Evolutionary conservation across 2,329 filamentous ascomycete species (phyloP).

Genomic region (Epichloe sp.): DNA sequence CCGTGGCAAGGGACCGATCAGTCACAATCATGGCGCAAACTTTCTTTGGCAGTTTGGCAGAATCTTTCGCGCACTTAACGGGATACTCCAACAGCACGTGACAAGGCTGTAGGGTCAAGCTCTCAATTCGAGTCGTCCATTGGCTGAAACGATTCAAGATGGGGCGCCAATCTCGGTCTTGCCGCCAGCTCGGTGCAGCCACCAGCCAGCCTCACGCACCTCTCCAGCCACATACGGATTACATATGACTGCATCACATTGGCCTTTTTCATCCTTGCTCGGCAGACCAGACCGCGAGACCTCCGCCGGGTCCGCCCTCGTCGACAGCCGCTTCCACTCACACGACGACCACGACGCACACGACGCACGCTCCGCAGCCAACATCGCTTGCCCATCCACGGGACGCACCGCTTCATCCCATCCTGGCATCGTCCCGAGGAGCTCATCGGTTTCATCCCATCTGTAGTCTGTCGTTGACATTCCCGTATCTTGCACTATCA

Average conservation of each 20-base stretch:
- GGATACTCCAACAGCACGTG: conserved; percentile 1
- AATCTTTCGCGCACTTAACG: not conserved
- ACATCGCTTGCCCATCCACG: conserved; percentile 1
- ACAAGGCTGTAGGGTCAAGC: conserved; percentile 1
- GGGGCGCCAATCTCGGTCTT: conserved; percentile 3
- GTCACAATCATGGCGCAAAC: not conserved
- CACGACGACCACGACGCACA: not conserved
- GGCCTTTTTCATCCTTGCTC: not conserved
- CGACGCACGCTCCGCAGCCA: conserved; percentile 3
- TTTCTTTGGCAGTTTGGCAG: not conserved
- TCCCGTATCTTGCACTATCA: not conserved
- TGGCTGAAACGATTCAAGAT: not conserved
- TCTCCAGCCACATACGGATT: conserved; percentile 2
- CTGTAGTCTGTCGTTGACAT: not conserved
- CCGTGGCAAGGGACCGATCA: not conserved
- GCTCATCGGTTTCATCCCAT: not conserved
- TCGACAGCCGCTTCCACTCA: conserved; percentile 1
- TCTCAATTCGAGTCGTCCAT: conserved; percentile 1
- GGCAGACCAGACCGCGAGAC: conserved; percentile 1
- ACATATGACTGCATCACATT: conserved; percentile 2
- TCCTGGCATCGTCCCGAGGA: not conserved
- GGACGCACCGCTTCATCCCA: not conserved
- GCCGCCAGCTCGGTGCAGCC: not conserved
- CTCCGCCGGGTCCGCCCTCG: conserved; percentile 2
- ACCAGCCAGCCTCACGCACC: not conserved